Base-by-base conservation (phyloP, 2,329 filamentous ascomycete genomes). In the Shiraia bambusicola region DNA sequence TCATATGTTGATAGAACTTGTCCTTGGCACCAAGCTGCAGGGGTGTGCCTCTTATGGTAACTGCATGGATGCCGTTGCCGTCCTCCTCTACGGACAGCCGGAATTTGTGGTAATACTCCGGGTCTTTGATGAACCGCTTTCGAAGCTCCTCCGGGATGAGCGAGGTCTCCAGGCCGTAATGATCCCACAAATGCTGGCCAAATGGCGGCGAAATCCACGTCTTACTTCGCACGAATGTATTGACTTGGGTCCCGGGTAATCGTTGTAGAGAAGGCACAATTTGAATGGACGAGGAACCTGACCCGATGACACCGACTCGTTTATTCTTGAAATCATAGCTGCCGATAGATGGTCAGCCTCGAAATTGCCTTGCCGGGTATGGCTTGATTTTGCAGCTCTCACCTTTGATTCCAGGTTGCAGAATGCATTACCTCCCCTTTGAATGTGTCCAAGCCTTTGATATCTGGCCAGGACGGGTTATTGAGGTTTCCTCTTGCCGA, bases 1-100 rank as follows among this genome's bases (percentile, higher is more conserved):
- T 63, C 73, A 76, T 75, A 34, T 66, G 54, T n/a, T 69, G 43
- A 28, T 69, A 61, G 49, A 73, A 74, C 33, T 56, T 49, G 8
- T 61, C 45, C 40, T 67, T 66, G 6, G 66, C 69, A 1, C 56
- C 64, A 6, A 49, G 47, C 40, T 72, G 69, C 43, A 71, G 62
- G 6, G 57, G 51, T 0, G 68, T 70, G 14, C 67, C 70, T 38
- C 62, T 65, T 19, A 66, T 61, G 0, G 64, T 68, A 7, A 61
- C 44, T 6, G 35, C 55, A 27, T 68, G 64, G 15, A 65, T 54
- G 1, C 45, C 45, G 33, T 65, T 64, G 7, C 58, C 56, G 45
- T 66, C 61, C 47, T 66, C 63, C 38, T 68, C 65, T 3, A 68
- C 47, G 3, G 52, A 45, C 2, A 65, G 45, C 2, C 65, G 47